Evolutionary conservation across 768 basidiomycete genomes (phyloP).

Genomic region (Imleria badia): DNA sequence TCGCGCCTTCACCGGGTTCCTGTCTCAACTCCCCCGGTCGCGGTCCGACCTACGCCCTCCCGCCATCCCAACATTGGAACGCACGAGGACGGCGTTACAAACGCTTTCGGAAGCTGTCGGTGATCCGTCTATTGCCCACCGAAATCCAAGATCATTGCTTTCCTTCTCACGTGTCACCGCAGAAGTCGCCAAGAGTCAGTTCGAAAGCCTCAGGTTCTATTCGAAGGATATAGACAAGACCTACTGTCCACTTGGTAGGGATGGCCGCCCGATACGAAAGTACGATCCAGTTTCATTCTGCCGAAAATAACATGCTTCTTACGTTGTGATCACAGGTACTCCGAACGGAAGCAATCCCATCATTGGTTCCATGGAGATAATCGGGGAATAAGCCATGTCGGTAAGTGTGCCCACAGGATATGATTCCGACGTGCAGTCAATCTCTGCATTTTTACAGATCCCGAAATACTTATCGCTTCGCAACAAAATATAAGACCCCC

Average conservation of each 20-base stretch:
- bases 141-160: conserved; percentile 58
- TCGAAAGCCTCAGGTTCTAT: conserved; percentile 47
- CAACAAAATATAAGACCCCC: conserved; percentile 13
- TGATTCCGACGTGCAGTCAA: conserved; percentile 3
- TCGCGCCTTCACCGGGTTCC: conserved; percentile 61
- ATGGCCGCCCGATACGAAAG: conserved; percentile 65
- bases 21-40: conserved; percentile 50
- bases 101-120: conserved; percentile 52
- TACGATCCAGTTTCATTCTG: conserved; percentile 30
- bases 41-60: conserved; percentile 49
- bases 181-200: conserved; percentile 52
- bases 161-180: conserved; percentile 65
- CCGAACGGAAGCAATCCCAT: conserved; percentile 48
- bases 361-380: conserved; percentile 66
- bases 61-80: conserved; percentile 37
- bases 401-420: conserved; percentile 32
- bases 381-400: conserved; percentile 56
- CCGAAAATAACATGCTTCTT: background rate
- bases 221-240: conserved; percentile 43
- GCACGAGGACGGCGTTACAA: conserved; percentile 55
- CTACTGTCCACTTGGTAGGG: conserved; percentile 55
- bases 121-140: conserved; percentile 44
- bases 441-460: conserved; percentile 17
- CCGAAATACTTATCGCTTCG: conserved; percentile 21
- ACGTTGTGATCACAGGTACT: conserved; percentile 42